phyloP scores from a whole-genome alignment of 2,329 filamentous ascomycete species.

The Exophiala bonariae region DNA sequence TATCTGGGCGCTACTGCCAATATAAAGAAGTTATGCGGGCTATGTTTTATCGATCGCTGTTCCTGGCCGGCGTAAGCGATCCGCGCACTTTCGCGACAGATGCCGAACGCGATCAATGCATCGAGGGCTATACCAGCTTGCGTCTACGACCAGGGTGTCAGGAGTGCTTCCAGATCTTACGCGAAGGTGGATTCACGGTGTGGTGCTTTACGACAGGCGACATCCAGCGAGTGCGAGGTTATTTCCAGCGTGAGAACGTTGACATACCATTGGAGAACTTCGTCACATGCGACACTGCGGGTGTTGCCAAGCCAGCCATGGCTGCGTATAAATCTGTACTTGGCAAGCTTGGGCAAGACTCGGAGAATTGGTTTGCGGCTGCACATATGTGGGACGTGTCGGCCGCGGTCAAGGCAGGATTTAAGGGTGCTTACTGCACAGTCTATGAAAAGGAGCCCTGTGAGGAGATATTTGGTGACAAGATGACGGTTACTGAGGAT shows the following conservation, averaged over 20 bases:
- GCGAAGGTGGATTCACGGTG: conserved; percentile 50
- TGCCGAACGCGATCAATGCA: conserved; percentile 39
- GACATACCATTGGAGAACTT: conserved; percentile 54
- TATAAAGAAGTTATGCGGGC: conserved; percentile 40
- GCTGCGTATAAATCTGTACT: conserved; percentile 48
- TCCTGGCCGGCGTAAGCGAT: conserved; percentile 40
- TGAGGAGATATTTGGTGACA: conserved; percentile 49
- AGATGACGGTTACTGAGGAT: conserved; percentile 54
- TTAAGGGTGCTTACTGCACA: conserved; percentile 56
- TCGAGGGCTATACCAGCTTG: conserved; percentile 35
- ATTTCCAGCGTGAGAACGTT: conserved; percentile 51
- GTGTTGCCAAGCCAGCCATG: conserved; percentile 53
- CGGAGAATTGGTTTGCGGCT: conserved; percentile 54
- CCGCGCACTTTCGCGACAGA: conserved; percentile 40
- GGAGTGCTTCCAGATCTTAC: conserved; percentile 41
- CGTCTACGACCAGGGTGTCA: conserved; percentile 37
- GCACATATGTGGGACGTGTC: conserved; percentile 62
- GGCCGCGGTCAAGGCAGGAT: conserved; percentile 51
- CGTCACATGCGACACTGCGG: conserved; percentile 50
- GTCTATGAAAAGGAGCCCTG: conserved; percentile 54
- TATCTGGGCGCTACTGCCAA: conserved; percentile 39
- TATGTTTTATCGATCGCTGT: conserved; percentile 46
- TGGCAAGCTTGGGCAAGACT: conserved; percentile 37
- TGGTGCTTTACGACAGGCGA: conserved; percentile 59
- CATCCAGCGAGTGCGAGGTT: conserved; percentile 50